phyloP scores from a whole-genome alignment of 2,329 filamentous ascomycete species.

The Verticillium isaacii region DNA sequence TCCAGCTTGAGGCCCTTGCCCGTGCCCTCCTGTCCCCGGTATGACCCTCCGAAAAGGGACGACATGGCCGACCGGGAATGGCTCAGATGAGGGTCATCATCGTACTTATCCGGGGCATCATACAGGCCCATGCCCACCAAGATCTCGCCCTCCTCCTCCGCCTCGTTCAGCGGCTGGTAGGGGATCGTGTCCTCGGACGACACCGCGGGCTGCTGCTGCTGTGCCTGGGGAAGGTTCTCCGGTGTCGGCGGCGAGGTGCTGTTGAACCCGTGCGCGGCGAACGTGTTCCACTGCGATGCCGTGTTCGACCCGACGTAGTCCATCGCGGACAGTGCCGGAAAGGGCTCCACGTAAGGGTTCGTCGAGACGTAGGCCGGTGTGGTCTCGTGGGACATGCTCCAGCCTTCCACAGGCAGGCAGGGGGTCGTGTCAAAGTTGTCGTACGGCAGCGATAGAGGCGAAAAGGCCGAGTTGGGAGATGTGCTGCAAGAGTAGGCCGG shows the following conservation, averaged over 20 bases:
- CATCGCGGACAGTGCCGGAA: slow-evolving; percentile 18
- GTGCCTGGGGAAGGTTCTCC: slow-evolving; percentile 49
- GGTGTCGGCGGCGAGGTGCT: slow-evolving; percentile 54
- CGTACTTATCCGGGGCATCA: slow-evolving; percentile 59
- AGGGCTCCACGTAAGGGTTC: slow-evolving; percentile 23
- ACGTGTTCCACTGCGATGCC: slow-evolving; percentile 40
- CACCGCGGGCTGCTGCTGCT: slow-evolving; percentile 40
- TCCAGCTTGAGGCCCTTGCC: slow-evolving; percentile 78
- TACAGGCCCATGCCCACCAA: slow-evolving; percentile 81
- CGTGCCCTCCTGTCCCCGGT: slow-evolving; percentile 38
- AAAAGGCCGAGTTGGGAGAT: slow-evolving; percentile 51
- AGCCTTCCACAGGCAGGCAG: slow-evolving; percentile 34
- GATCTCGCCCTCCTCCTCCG: slow-evolving; percentile 61
- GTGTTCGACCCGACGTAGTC: slow-evolving; percentile 13
- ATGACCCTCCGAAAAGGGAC: slow-evolving; percentile 47
- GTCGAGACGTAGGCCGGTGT: slow-evolving; percentile 21
- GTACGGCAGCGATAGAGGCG: slow-evolving; percentile 47
- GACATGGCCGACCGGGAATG: slow-evolving; percentile 51
- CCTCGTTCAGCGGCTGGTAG: slow-evolving; percentile 45
- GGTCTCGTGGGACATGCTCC: slow-evolving; percentile 26
- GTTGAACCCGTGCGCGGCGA: slow-evolving; percentile 38
- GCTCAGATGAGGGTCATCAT: slow-evolving; percentile 44
- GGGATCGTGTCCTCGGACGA: slow-evolving; percentile 44
- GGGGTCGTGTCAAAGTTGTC: slow-evolving; percentile 29
- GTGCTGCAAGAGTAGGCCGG: slow-evolving; percentile 52